Conservation (phyloP, 2,329 filamentous ascomycete species). For the Fusarium buharicum region DNA sequence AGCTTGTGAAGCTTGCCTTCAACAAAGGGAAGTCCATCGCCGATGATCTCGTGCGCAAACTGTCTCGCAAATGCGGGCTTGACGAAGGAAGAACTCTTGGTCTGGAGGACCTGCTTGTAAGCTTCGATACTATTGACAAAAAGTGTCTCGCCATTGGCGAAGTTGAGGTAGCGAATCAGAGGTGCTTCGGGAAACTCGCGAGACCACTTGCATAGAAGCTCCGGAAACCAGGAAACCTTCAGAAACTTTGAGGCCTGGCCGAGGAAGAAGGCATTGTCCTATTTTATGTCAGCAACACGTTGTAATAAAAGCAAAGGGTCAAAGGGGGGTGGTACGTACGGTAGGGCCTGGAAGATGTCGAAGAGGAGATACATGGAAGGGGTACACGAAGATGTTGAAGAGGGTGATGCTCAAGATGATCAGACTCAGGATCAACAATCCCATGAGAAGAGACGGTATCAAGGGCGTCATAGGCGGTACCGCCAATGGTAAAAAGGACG, state of each 20-base stretch:
- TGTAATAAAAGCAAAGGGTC: background rate
- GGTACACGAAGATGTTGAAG: slow-evolving; percentile 53
- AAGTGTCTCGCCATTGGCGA: slow-evolving; percentile 43
- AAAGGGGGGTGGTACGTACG: slow-evolving; percentile 40
- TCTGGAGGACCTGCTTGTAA: slow-evolving; percentile 44
- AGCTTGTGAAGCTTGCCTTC: slow-evolving; percentile 51
- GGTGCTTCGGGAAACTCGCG: slow-evolving; percentile 43
- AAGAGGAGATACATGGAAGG: slow-evolving; percentile 56
- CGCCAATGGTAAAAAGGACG: background rate
- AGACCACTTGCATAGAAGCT: slow-evolving; percentile 47
- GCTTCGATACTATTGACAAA: slow-evolving; percentile 43
- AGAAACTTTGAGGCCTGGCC: slow-evolving; percentile 53
- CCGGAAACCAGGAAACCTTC: slow-evolving; percentile 43
- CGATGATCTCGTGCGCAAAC: slow-evolving; percentile 43
- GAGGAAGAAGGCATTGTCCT: slow-evolving; percentile 54
- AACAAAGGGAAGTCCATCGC: slow-evolving; percentile 50
- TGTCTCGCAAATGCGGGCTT: slow-evolving; percentile 43
- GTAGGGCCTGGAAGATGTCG: slow-evolving; percentile 57
- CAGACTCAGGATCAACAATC: background rate
- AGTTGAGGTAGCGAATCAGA: slow-evolving; percentile 45
- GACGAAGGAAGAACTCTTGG: slow-evolving; percentile 42
- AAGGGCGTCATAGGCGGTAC: background rate
- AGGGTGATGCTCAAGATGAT: background rate
- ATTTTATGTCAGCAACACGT: background rate
- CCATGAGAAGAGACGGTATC: slow-evolving; percentile 3